Conservation (phyloP, 768 basidiomycete genomes). For the Rhodosporidiobolus sp. region DNA sequence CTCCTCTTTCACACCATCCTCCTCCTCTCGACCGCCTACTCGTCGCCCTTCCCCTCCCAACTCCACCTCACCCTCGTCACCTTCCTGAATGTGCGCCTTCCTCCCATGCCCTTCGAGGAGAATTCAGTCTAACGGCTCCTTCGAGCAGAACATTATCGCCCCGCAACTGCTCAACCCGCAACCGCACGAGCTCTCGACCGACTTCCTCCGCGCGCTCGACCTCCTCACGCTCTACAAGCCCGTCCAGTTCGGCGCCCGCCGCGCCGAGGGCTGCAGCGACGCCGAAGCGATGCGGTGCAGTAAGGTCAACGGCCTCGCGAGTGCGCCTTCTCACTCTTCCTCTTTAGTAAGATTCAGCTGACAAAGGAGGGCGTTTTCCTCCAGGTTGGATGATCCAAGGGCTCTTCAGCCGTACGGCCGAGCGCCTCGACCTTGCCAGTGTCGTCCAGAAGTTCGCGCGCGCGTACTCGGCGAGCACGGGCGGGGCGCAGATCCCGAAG, state of each 20-base stretch:
- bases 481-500: constrained; percentile 27
- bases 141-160: constrained; percentile 28
- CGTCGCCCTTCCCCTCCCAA: constrained; percentile 34
- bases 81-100: constrained; percentile 25
- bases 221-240: constrained; percentile 40
- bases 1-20: constrained; percentile 38
- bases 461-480: constrained; percentile 30
- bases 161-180: constrained; percentile 40
- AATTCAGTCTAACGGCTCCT: neutral
- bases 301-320: constrained; percentile 39
- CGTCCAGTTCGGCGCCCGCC: constrained; percentile 27
- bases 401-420: constrained; percentile 31
- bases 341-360: too few relatives aligned
- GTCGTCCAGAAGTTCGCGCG: constrained; percentile 24
- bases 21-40: constrained; percentile 39
- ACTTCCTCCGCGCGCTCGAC: constrained; percentile 39
- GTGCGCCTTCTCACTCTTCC: neutral
- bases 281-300: constrained; percentile 32
- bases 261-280: constrained; percentile 30
- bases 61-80: constrained; percentile 40
- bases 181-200: constrained; percentile 39
- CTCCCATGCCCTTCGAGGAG: neutral
- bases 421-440: constrained; percentile 24
- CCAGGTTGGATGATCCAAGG: constrained; percentile 33
- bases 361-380: too few relatives aligned